Base-by-base conservation (phyloP, 148 eudicot species). In the Chenopodium suecicum region DNA sequence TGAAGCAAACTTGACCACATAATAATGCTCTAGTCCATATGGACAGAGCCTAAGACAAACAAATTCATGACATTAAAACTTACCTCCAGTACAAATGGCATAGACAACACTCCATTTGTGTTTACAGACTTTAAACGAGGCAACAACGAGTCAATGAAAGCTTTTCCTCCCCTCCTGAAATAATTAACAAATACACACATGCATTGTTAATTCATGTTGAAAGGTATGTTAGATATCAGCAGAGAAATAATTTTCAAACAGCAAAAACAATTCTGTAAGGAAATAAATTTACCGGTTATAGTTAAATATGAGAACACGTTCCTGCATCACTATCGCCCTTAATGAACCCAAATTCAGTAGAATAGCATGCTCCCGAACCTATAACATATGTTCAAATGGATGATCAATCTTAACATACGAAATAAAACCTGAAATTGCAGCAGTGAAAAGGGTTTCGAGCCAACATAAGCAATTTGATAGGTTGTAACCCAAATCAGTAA, bases 1-100 rank as follows among this genome's bases (percentile, higher is more conserved):
- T 47, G 1, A 67, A 16, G 4, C 17, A 50, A 74, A 74, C 6
- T 58, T 17, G 3, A 48, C 77, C 19, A 48, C 37, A 74, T 50
- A n/a, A 82, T 25, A 66, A 22, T 25, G 47, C 10, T 16, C 12
- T 1, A 70, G 6, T 7, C 9, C 22, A 58, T 63, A 63, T 32
- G n/a, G 23, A 82, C 34, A 48, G 29, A 70, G 37, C 34, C 67
- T 10, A 70, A 48, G 46, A 41, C 47, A 47, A 17, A 73, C 31
- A 73, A 73, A 71, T 31, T n/a, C 23, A 23, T 31, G 23, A 47
- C 70, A 71, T 70, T 32, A 50, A 7, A 20, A 66, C 13, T 76
- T 81, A 96, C 99, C 99, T 96, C 99, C 46, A 96, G 90, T 81
- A 89, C 97, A 87, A 94, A 96, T 52, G 97, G 94, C 94, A 94